Evolutionary conservation across 1,284 basidiomycete genomes (phyloP).

Genomic region (Violaceomyces palustris): DNA sequence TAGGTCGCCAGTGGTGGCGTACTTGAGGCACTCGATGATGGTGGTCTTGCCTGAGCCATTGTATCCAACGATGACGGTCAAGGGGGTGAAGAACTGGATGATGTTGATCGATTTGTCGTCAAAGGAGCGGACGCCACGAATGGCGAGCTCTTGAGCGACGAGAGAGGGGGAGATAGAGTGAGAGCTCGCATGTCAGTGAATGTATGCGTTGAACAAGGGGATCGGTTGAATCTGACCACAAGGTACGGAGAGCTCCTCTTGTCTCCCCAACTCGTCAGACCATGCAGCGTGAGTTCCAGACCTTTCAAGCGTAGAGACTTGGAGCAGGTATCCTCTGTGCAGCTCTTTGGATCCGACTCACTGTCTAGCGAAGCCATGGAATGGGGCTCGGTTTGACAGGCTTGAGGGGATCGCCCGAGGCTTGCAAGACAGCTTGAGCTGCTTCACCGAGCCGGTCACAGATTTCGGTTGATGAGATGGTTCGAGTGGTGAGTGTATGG

Average conservation of each 20-base stretch:
- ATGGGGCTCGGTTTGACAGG: too few species aligned
- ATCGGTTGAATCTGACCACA: neutral
- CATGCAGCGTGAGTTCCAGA: too few species aligned
- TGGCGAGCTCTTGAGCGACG: slow-evolving; percentile 41
- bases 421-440: too few species aligned
- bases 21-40: slow-evolving; percentile 98
- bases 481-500: too few species aligned
- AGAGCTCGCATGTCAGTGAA: too few species aligned
- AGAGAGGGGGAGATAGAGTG: too few species aligned
- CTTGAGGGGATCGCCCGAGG: too few species aligned
- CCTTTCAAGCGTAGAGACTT: too few species aligned
- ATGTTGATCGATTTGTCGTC: slow-evolving; percentile 84
- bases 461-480: too few species aligned
- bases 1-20: slow-evolving; percentile 94
- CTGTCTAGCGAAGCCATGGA: slow-evolving; percentile 48
- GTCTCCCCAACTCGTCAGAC: neutral
- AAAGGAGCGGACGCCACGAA: slow-evolving; percentile 54
- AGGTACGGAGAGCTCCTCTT: neutral
- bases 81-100: slow-evolving; percentile 94
- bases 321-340: neutral
- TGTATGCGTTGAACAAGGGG: neutral
- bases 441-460: too few species aligned
- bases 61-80: slow-evolving; percentile 97
- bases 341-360: slow-evolving; percentile 3
- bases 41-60: slow-evolving; percentile 99